Conservation (phyloP, 305 asterid genomes). For the Solanum chacoense region DNA sequence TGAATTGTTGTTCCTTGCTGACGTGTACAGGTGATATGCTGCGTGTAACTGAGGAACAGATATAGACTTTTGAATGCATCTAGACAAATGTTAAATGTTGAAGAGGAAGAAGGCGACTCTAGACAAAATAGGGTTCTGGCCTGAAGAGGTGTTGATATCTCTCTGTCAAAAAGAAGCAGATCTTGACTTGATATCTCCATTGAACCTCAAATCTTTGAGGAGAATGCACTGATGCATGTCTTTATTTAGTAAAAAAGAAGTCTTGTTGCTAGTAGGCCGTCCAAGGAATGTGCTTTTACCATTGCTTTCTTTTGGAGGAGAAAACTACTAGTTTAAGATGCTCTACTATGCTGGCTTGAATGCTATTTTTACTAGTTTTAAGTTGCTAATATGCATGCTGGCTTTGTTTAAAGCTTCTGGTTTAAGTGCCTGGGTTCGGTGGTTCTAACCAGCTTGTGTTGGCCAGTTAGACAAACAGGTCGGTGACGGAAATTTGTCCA, state of each 20-base stretch:
- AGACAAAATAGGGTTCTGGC: not conserved
- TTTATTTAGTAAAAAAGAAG: not conserved
- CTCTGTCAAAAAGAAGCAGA: not conserved
- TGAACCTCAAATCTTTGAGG: not conserved
- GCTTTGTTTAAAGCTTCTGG: not conserved
- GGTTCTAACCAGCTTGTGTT: not conserved
- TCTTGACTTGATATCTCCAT: not conserved
- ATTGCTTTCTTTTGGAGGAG: slow-evolving; percentile 3
- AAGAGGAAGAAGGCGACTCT: not conserved
- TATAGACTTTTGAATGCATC: not conserved
- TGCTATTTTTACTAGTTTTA: not conserved
- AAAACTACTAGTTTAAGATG: not conserved
- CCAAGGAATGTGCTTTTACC: not conserved
- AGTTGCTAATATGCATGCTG: not conserved
- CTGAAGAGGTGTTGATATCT: not conserved
- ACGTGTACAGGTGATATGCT: not conserved
- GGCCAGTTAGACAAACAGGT: not conserved
- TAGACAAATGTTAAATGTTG: not conserved
- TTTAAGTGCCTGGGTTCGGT: not conserved
- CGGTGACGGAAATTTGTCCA: not conserved
- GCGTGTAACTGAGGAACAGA: not conserved
- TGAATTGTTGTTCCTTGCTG: not conserved
- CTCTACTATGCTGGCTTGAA: not conserved
- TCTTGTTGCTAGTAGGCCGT: not conserved
- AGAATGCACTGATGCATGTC: not conserved